These are phyloP conservation scores for Halocafeteria seosinensis DNA, from an alignment of 108 stramenopile species.

Conservation along the genomic window DNA sequence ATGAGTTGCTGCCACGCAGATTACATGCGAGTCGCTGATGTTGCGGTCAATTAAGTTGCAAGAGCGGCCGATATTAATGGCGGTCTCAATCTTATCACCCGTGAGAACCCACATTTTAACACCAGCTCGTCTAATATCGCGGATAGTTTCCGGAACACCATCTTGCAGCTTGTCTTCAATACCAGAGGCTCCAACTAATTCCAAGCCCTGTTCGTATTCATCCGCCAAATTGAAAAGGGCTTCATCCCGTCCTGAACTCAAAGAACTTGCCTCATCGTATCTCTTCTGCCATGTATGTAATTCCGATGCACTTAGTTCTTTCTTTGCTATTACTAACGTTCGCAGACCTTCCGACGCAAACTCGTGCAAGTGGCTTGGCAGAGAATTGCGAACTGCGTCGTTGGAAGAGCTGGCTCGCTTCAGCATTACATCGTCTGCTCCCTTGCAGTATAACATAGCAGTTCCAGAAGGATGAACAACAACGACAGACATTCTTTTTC, in stretches of 20 bases:
- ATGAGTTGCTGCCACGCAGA: background rate
- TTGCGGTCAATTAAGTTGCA: constrained; percentile 52
- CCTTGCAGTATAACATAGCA: constrained; percentile 24
- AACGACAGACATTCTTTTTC: constrained; percentile 42
- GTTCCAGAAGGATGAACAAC: constrained; percentile 13
- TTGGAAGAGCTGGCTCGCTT: background rate
- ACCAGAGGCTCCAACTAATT: constrained; percentile 81
- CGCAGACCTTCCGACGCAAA: constrained; percentile 45
- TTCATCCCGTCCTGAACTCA: constrained; percentile 5
- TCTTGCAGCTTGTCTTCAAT: constrained; percentile 95
- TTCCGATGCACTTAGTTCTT: constrained; percentile 56
- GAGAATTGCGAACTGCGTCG: background rate
- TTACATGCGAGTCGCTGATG: background rate
- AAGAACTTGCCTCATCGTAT: constrained; percentile 38
- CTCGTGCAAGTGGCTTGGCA: background rate
- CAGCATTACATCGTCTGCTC: constrained; percentile 39
- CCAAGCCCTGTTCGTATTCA: constrained; percentile 58
- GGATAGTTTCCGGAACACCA: constrained; percentile 76
- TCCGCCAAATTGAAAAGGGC: constrained; percentile 46
- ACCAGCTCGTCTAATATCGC: constrained; percentile 68
- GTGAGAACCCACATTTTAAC: constrained; percentile 95
- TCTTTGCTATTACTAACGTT: constrained; percentile 70
- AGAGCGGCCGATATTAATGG: constrained; percentile 87
- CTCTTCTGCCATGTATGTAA: constrained; percentile 51
- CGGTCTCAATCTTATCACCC: constrained; percentile 95